These are phyloP conservation scores for Phytophthora megakarya DNA, from an alignment of 352 stramenopile species.

Conservation along the genomic window DNA sequence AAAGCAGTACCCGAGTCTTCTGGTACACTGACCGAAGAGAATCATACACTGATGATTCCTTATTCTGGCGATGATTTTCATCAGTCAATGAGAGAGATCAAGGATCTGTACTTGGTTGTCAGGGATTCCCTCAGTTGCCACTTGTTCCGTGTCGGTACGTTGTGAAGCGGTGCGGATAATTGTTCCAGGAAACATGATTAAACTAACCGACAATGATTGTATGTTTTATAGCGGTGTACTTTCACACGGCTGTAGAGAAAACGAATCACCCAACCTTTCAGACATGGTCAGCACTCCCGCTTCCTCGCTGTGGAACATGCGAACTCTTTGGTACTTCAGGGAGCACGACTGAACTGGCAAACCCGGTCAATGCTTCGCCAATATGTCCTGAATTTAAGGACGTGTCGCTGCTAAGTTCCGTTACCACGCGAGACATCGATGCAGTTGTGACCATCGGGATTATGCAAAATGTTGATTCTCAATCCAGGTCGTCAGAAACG, in stretches of 20 bases:
- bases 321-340: constrained; percentile 41
- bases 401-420: constrained; percentile 27
- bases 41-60: constrained; percentile 29
- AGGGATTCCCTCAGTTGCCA: constrained; percentile 57
- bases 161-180: neutral
- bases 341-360: neutral
- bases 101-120: constrained; percentile 53
- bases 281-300: constrained; percentile 45
- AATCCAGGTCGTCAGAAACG: neutral
- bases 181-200: neutral
- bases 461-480: constrained; percentile 3
- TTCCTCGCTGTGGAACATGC: constrained; percentile 61
- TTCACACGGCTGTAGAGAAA: constrained; percentile 18
- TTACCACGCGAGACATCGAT: constrained; percentile 20
- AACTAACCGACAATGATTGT: constrained; percentile 9
- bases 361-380: neutral
- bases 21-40: neutral
- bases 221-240: constrained; percentile 25
- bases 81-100: constrained; percentile 21
- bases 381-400: constrained; percentile 44
- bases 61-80: constrained; percentile 18
- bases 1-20: constrained; percentile 3
- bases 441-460: neutral
- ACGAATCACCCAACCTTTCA: constrained; percentile 29
- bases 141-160: constrained; percentile 65